These are phyloP conservation scores for Prunus davidiana DNA, from an alignment of 306 rosid species.

Conservation along the genomic window DNA sequence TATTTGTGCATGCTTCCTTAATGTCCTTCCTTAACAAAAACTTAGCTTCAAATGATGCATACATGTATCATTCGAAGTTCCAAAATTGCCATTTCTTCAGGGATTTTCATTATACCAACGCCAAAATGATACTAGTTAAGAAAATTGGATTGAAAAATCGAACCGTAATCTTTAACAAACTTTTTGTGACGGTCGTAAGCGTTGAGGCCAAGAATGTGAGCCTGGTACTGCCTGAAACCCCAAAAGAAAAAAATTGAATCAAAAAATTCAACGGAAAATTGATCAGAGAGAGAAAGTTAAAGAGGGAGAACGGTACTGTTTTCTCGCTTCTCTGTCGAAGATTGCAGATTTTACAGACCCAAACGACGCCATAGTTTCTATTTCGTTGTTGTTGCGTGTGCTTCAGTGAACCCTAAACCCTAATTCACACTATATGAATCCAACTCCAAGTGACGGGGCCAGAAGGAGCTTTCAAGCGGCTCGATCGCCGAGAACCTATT, in stretches of 20 bases:
- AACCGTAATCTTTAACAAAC: slow-evolving; percentile 68
- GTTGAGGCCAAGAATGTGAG: slow-evolving; percentile 56
- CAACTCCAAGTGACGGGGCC: not conserved
- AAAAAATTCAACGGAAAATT: not conserved
- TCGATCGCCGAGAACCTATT: too few species aligned
- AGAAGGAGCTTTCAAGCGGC: not conserved
- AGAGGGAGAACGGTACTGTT: slow-evolving; percentile 30
- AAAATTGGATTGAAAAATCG: not conserved
- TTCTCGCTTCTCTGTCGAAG: slow-evolving; percentile 53
- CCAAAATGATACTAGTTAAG: too few species aligned
- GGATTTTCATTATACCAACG: not conserved
- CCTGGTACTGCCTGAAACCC: slow-evolving; percentile 49
- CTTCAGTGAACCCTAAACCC: not conserved
- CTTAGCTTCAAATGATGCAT: too few species aligned
- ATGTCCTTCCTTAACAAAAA: slow-evolving; percentile 33
- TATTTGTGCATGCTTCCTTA: slow-evolving; percentile 41
- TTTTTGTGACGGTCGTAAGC: slow-evolving; percentile 58
- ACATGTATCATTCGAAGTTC: not conserved
- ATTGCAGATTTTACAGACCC: slow-evolving; percentile 40
- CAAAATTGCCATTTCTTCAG: not conserved
- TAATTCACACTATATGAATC: not conserved
- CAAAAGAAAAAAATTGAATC: not conserved
- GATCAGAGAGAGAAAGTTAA: not conserved
- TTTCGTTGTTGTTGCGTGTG: not conserved
- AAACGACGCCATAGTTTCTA: slow-evolving; percentile 41